Percentiles rank a stretch among this genome's conserved stretches.
Conservation (phyloP, 1,139 yeast genomes). For the Petasospora rhodanensis region DNA sequence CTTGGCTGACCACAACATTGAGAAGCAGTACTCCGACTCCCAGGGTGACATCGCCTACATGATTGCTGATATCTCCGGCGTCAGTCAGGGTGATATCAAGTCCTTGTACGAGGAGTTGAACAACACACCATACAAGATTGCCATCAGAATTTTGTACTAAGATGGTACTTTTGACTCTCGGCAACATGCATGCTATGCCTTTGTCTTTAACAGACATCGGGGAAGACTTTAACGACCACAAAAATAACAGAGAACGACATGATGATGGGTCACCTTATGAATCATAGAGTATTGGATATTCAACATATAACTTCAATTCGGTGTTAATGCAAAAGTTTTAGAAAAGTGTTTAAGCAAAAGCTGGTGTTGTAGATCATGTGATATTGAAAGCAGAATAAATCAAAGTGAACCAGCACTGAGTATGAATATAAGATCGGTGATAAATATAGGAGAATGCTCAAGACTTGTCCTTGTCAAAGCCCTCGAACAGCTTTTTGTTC, state of each 20-base stretch:
- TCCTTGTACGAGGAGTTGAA: conserved; percentile 80
- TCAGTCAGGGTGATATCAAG: conserved; percentile 76
- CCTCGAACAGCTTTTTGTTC: conserved; percentile 35
- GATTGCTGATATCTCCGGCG: conserved; percentile 96
- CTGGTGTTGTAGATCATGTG: too few species aligned
- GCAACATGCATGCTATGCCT: neutral
- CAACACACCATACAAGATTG: conserved; percentile 85
- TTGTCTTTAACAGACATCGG: conserved; percentile 8
- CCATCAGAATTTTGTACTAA: conserved; percentile 84
- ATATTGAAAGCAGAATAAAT: too few species aligned
- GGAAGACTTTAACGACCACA: conserved; percentile 5
- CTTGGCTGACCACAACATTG: conserved; percentile 91
- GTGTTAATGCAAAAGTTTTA: conserved; percentile 9
- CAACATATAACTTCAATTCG: conserved; percentile 17
- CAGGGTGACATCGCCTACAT: conserved; percentile 94
- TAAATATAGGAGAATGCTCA: too few species aligned
- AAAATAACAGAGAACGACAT: too few species aligned
- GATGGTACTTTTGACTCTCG: neutral
- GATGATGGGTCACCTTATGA: conserved; percentile 4
- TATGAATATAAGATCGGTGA: too few species aligned
- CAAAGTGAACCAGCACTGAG: too few species aligned
- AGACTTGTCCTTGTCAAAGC: conserved; percentile 16
- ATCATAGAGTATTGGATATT: conserved; percentile 15
- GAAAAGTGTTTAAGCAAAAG: too few species aligned
- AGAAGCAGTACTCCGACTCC: conserved; percentile 95